These are phyloP conservation scores for Clavaria fumosa DNA, from an alignment of 768 basidiomycete genomes.

Conservation along the genomic window DNA sequence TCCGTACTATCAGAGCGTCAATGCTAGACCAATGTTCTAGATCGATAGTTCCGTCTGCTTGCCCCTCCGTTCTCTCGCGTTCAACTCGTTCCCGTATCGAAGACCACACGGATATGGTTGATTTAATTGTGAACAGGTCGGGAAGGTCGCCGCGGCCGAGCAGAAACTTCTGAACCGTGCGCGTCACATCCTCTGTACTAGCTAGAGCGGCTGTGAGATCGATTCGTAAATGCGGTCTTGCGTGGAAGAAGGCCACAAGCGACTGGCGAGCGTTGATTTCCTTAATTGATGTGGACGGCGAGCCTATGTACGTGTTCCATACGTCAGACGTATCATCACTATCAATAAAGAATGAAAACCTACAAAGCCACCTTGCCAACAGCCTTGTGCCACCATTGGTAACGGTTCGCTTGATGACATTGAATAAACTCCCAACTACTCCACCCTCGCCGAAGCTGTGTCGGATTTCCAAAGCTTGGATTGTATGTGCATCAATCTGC, in stretches of 20 bases:
- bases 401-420: constrained; percentile 58
- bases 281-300: constrained; percentile 59
- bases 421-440: constrained; percentile 55
- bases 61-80: constrained; percentile 42
- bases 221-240: constrained; percentile 42
- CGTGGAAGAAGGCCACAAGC: constrained; percentile 57
- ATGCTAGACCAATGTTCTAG: constrained; percentile 38
- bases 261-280: constrained; percentile 66
- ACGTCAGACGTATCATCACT: constrained; percentile 3
- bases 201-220: constrained; percentile 44
- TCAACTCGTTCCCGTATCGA: constrained; percentile 33
- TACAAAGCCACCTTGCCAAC: constrained; percentile 66
- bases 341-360: constrained; percentile 27
- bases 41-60: constrained; percentile 18
- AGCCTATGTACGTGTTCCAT: constrained; percentile 38
- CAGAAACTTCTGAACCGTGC: constrained; percentile 65
- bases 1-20: constrained; percentile 34
- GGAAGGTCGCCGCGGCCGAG: constrained; percentile 48
- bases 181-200: constrained; percentile 51
- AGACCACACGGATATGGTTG: constrained; percentile 46
- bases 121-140: constrained; percentile 51
- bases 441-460: constrained; percentile 65
- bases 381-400: constrained; percentile 68
- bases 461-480: constrained; percentile 76
- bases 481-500: constrained; percentile 82